Evolutionary conservation across 2,329 filamentous ascomycete species (phyloP), one percentile per base, ranked within the genome.

Genomic region (Pyrenophora teres): DNA sequence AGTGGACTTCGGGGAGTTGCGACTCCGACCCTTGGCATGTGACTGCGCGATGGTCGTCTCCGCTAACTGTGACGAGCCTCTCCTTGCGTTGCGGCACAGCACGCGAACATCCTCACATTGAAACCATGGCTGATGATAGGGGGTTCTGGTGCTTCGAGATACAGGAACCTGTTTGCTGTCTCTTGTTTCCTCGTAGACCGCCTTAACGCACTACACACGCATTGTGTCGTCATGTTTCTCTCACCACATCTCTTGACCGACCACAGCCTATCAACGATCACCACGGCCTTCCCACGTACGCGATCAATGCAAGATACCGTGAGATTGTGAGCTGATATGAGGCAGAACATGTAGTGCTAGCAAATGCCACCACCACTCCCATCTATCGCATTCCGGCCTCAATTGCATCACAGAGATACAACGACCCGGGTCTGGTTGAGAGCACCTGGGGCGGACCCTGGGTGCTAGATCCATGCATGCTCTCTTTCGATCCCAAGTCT

Each of bases 201-300:
- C 23, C 23, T 6, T 25, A 6, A 25, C 4, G 23, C 23, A 6
- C 23, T 25, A 25, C 8, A 6, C 23, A 25, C 23, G 23, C 23
- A 25, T 9, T 7, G 23, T 25, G 23, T 25, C 23, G 23, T 25
- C 23, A 30, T 43, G 33, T 40, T 42, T 51, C 54, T 62, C 30
- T 56, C 51, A 6, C 35, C 45, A n/a, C 59, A 58, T 41, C 30
- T 67, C 19, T 41, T 59, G 19, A 50, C 52, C 23, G 43, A 64
- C 37, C 42, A 63, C 33, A 39, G 60, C 8, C 39, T 64, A 1
- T 39, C 53, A 7, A 43, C 42, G n/a, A 36, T 23, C 33, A 53
- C 57, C 8, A 39, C 35, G 25, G 54, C 58, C 19, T 40, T 54
- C 32, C 54, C 49, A 39, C 54, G 62, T 64, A 51, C 18, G 54